Percentiles rank a stretch among this genome's conserved stretches.
Conservation (phyloP, 2,329 filamentous ascomycete genomes). For the Penicillium janthinellum region DNA sequence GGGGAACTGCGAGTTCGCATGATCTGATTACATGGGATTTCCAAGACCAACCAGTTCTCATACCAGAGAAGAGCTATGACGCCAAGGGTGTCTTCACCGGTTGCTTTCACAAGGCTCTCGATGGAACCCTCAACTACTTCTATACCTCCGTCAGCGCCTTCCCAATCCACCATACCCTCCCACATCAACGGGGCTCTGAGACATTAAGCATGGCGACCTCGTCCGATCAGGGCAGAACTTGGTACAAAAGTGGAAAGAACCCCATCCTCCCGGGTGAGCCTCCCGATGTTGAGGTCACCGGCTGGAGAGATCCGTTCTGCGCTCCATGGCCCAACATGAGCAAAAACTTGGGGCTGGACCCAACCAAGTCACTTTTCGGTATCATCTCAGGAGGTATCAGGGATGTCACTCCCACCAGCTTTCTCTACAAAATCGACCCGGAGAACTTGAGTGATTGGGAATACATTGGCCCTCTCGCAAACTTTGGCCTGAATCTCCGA, state of each 20-base stretch:
- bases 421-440: background rate
- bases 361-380: background rate
- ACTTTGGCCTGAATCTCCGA: conserved; percentile 4
- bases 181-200: background rate
- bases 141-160: background rate
- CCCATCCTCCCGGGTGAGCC: background rate
- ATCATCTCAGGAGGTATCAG: background rate
- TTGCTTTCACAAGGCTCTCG: background rate
- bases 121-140: background rate
- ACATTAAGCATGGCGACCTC: background rate
- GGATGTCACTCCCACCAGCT: background rate
- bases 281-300: background rate
- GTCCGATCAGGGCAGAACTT: background rate
- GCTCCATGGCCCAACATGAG: background rate
- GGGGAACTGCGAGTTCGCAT: background rate
- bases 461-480: conserved; percentile 3
- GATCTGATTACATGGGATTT: background rate
- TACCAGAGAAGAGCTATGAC: background rate
- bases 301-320: background rate
- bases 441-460: background rate
- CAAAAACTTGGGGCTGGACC: background rate
- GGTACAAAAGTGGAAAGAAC: background rate
- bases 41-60: background rate
- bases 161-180: background rate
- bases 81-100: background rate